These are phyloP conservation scores for Leptomonas pyrrhocoris DNA, from an alignment of 208 protist species.

Conservation along the genomic window DNA sequence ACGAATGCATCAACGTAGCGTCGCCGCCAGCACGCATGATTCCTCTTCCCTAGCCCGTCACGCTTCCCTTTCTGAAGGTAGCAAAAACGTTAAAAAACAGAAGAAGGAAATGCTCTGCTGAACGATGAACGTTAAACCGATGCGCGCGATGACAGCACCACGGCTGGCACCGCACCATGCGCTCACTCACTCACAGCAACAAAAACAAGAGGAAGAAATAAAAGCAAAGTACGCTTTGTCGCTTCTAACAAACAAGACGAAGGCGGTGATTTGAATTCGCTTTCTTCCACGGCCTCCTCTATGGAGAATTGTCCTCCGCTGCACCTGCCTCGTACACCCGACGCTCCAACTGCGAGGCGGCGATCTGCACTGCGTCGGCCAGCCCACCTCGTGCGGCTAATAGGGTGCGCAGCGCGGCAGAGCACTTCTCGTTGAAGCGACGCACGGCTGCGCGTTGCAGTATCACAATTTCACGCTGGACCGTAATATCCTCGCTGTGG, in stretches of 20 bases:
- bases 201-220: too few relatives aligned
- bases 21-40: background rate
- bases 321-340: slow-evolving; percentile 12
- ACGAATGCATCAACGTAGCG: too few relatives aligned
- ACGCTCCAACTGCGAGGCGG: slow-evolving; percentile 31
- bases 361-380: slow-evolving; percentile 38
- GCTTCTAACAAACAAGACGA: background rate
- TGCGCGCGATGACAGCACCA: background rate
- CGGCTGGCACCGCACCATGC: background rate
- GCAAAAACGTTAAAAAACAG: background rate
- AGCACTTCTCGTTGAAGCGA: slow-evolving; percentile 53
- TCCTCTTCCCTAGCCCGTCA: background rate
- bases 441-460: slow-evolving; percentile 37
- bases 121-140: background rate
- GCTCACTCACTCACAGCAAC: too few relatives aligned
- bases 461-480: slow-evolving; percentile 36
- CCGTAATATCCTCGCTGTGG: slow-evolving; percentile 32
- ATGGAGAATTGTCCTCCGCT: slow-evolving; percentile 6
- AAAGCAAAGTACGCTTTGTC: too few relatives aligned
- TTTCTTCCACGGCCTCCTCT: background rate
- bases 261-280: background rate
- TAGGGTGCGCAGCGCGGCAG: slow-evolving; percentile 30
- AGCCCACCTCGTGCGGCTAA: slow-evolving; percentile 24
- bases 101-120: background rate
- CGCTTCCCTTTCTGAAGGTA: background rate